Percentiles rank a stretch among this genome's conserved stretches.
These are phyloP conservation scores for Pholiota adiposa DNA, from an alignment of 1,284 basidiomycete species.

Conservation along the genomic window DNA sequence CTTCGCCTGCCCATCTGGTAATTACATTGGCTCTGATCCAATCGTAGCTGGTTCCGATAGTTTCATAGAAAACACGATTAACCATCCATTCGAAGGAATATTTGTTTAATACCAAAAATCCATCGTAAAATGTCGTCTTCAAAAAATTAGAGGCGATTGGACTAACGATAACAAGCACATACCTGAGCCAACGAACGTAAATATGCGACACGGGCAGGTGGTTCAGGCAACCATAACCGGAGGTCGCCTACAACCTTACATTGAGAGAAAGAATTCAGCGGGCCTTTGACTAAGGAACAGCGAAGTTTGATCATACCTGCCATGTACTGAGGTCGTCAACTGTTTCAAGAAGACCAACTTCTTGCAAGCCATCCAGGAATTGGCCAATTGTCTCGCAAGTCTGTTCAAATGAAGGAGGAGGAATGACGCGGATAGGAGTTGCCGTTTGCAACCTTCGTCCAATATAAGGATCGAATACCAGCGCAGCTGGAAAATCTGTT, in stretches of 20 bases:
- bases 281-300: not conserved
- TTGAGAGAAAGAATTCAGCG: not conserved
- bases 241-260: conserved; percentile 55
- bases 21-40: conserved; percentile 43
- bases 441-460: conserved; percentile 72
- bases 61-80: conserved; percentile 71
- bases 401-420: conserved; percentile 50
- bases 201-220: conserved; percentile 51
- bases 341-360: conserved; percentile 51
- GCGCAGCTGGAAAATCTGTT: conserved; percentile 51
- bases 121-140: conserved; percentile 61
- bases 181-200: conserved; percentile 68
- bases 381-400: conserved; percentile 57
- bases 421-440: conserved; percentile 71
- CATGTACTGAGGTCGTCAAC: conserved; percentile 55
- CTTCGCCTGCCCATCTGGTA: conserved; percentile 39
- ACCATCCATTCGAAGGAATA: conserved; percentile 58
- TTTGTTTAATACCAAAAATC: conserved; percentile 54
- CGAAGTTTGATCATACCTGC: conserved; percentile 50
- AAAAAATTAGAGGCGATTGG: not conserved
- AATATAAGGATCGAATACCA: conserved; percentile 73
- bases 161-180: conserved; percentile 12
- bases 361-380: conserved; percentile 62
- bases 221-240: conserved; percentile 47
- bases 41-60: conserved; percentile 55